Percentiles rank a stretch among this genome's conserved stretches.
Conservation (phyloP, 2,329 filamentous ascomycete species). For the Xylaria sp. region DNA sequence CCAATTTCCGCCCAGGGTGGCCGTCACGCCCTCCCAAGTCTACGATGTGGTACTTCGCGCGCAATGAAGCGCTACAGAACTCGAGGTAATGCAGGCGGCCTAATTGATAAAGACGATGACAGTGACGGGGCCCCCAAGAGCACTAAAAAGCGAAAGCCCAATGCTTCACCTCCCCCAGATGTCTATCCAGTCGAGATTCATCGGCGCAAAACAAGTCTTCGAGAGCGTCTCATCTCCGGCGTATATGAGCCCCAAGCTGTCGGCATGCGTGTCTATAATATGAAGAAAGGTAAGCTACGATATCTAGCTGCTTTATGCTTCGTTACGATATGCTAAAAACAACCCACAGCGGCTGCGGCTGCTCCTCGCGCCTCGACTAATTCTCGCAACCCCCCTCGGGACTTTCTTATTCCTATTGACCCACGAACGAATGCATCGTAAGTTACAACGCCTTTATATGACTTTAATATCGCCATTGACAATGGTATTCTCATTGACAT, state of each 20-base stretch:
- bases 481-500: not conserved
- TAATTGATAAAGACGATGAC: not conserved
- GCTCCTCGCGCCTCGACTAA: not conserved
- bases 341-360: slow-evolving; percentile 2
- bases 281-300: slow-evolving; percentile 18
- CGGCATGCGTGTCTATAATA: slow-evolving; percentile 28
- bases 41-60: not conserved
- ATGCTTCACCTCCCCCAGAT: not conserved
- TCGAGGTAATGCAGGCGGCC: not conserved
- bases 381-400: not conserved
- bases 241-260: slow-evolving; percentile 15
- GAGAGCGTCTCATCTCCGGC: slow-evolving; percentile 28
- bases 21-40: not conserved
- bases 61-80: slow-evolving; percentile 2
- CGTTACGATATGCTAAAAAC: not conserved
- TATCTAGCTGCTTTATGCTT: not conserved
- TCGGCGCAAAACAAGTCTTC: slow-evolving; percentile 9
- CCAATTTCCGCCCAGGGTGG: not conserved
- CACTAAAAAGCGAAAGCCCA: not conserved
- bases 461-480: no score
- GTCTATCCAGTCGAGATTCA: slow-evolving; percentile 3
- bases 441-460: not conserved
- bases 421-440: not conserved
- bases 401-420: slow-evolving; percentile 18
- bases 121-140: not conserved